Conservation (phyloP, 139 green algal species). For the Gonium pectorale region DNA sequence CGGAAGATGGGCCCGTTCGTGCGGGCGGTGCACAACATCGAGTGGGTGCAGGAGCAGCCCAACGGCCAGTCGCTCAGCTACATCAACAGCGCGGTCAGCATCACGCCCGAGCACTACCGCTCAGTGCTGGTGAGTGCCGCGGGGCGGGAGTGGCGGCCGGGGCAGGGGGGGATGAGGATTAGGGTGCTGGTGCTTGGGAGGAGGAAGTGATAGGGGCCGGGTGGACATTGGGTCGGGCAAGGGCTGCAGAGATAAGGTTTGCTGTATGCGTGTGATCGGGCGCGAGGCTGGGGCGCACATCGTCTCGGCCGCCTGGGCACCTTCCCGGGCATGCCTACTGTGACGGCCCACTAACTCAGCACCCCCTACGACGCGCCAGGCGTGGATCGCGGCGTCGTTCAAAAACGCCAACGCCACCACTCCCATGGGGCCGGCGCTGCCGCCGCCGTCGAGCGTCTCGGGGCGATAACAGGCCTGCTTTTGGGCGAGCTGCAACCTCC, state of each 20-base stretch:
- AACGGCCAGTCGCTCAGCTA: neutral
- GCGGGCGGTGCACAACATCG: slow-evolving; percentile 47
- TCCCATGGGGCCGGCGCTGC: slow-evolving; percentile 29
- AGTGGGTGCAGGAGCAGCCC: slow-evolving; percentile 43
- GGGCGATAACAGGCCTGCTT: too few species aligned
- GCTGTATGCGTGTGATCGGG: too few species aligned
- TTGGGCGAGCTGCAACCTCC: too few species aligned
- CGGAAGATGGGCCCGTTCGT: slow-evolving; percentile 31
- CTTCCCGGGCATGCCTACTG: too few species aligned
- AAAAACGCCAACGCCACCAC: neutral
- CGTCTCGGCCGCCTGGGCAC: too few species aligned
- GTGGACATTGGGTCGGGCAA: too few species aligned
- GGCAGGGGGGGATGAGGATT: neutral
- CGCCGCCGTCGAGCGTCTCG: too few species aligned
- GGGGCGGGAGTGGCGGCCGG: neutral
- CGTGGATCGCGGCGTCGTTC: slow-evolving; percentile 42
- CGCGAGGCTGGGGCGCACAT: too few species aligned
- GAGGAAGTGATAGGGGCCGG: too few species aligned
- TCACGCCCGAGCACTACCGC: slow-evolving; percentile 47
- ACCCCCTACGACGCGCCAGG: too few species aligned
- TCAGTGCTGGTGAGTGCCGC: slow-evolving; percentile 22
- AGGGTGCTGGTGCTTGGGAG: too few species aligned
- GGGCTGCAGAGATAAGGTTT: too few species aligned
- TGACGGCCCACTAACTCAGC: neutral
- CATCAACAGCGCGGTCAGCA: slow-evolving; percentile 42